Percentiles rank a stretch among this genome's conserved stretches.
These are phyloP conservation scores for Talaromyces wortmannii DNA, from an alignment of 495 filamentous ascomycete genomes.

Conservation along the genomic window DNA sequence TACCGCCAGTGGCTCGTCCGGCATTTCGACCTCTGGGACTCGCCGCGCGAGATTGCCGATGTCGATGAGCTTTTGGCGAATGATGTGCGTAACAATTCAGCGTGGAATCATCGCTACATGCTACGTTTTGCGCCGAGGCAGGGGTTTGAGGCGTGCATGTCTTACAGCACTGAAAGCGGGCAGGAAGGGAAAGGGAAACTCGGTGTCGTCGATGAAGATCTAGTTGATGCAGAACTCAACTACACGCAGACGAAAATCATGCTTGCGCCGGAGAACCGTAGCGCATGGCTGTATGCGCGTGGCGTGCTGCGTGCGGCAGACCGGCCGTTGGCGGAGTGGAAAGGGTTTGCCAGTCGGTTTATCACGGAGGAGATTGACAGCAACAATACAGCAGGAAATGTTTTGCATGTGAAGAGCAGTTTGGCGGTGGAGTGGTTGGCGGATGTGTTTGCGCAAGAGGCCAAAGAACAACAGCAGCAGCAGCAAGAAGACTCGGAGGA, in stretches of 20 bases:
- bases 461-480: slow-evolving; percentile 49
- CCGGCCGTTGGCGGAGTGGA: slow-evolving; percentile 46
- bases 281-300: slow-evolving; percentile 84
- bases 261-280: slow-evolving; percentile 86
- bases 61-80: slow-evolving; percentile 60
- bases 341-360: slow-evolving; percentile 61
- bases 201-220: slow-evolving; percentile 44
- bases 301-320: slow-evolving; percentile 65
- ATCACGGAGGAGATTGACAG: slow-evolving; percentile 42
- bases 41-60: slow-evolving; percentile 57
- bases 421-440: slow-evolving; percentile 90
- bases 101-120: slow-evolving; percentile 96
- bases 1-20: slow-evolving; percentile 90
- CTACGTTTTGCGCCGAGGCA: slow-evolving; percentile 65
- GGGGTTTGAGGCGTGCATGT: slow-evolving; percentile 33
- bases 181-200: slow-evolving; percentile 26
- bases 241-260: slow-evolving; percentile 65
- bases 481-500: neutral
- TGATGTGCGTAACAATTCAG: slow-evolving; percentile 91
- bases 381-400: slow-evolving; percentile 24
- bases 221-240: slow-evolving; percentile 68
- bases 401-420: slow-evolving; percentile 53
- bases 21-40: slow-evolving; percentile 68
- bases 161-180: slow-evolving; percentile 13
- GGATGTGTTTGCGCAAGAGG: slow-evolving; percentile 65